Conservation (phyloP, 768 basidiomycete genomes). For the Leccinellum albellum region DNA sequence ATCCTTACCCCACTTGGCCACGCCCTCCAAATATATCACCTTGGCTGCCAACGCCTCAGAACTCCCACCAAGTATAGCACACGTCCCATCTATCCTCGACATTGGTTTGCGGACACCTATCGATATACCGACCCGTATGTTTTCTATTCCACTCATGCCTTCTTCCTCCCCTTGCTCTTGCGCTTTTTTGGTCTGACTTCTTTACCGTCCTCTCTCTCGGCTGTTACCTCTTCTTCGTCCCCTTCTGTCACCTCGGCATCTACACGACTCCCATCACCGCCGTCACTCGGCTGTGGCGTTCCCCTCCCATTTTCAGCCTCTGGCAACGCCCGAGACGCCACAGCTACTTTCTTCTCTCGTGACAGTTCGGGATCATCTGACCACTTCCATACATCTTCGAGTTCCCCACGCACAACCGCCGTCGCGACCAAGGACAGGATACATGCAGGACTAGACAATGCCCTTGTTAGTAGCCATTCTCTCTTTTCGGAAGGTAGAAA, state of each 20-base stretch:
- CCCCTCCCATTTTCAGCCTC: slow-evolving; percentile 15
- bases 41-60: background rate
- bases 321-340: slow-evolving; percentile 11
- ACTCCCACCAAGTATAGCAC: slow-evolving; percentile 1
- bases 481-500: background rate
- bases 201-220: background rate
- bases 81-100: slow-evolving; percentile 11
- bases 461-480: background rate
- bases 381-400: slow-evolving; percentile 70
- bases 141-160: background rate
- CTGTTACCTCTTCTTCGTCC: slow-evolving; percentile 9
- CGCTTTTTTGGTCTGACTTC: slow-evolving; percentile 15
- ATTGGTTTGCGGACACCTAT: slow-evolving; percentile 1
- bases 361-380: slow-evolving; percentile 46
- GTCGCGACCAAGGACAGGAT: slow-evolving; percentile 64
- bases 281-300: slow-evolving; percentile 13
- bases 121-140: slow-evolving; percentile 1
- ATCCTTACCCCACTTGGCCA: slow-evolving; percentile 1
- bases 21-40: slow-evolving; percentile 3
- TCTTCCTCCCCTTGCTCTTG: slow-evolving; percentile 20
- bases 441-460: slow-evolving; percentile 60
- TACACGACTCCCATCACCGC: slow-evolving; percentile 14
- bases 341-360: slow-evolving; percentile 13
- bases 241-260: slow-evolving; percentile 4
- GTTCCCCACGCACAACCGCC: slow-evolving; percentile 61